Evolutionary conservation across 1,284 basidiomycete genomes (phyloP).

Genomic region (Stereum hirsutum): DNA sequence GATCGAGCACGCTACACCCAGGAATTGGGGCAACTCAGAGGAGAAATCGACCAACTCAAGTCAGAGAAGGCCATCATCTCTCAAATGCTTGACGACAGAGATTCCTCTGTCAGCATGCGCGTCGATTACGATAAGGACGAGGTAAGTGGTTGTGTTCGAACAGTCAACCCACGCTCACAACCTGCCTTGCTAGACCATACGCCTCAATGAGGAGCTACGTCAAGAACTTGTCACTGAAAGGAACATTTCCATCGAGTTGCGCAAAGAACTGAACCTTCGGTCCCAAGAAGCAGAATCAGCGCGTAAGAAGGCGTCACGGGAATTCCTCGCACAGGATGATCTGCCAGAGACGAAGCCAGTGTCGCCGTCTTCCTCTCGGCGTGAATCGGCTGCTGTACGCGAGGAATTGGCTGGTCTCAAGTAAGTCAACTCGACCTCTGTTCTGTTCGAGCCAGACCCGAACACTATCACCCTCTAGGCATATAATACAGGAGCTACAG

Average conservation of each 20-base stretch:
- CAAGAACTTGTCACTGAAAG: slow-evolving; percentile 29
- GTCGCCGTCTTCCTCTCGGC: slow-evolving; percentile 33
- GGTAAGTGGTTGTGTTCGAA: slow-evolving; percentile 19
- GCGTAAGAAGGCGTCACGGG: slow-evolving; percentile 49
- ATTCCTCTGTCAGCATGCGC: too few species aligned
- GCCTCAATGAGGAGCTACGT: slow-evolving; percentile 20
- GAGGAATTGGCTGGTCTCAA: slow-evolving; percentile 74
- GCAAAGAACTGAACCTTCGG: slow-evolving; percentile 34
- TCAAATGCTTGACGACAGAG: slow-evolving; percentile 2
- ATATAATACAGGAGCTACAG: slow-evolving; percentile 83
- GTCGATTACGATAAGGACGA: slow-evolving; percentile 31
- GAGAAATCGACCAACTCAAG: slow-evolving; percentile 32
- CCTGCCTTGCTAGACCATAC: slow-evolving; percentile 1
- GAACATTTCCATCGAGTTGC: slow-evolving; percentile 25
- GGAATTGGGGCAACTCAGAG: slow-evolving; percentile 44
- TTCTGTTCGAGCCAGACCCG: too few species aligned
- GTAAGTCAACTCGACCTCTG: slow-evolving; percentile 34
- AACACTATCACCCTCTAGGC: too few species aligned
- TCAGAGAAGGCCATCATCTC: too few species aligned
- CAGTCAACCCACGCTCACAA: not conserved
- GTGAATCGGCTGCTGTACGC: slow-evolving; percentile 37
- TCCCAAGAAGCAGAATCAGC: slow-evolving; percentile 43
- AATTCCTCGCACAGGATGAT: slow-evolving; percentile 33
- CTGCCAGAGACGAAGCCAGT: slow-evolving; percentile 21
- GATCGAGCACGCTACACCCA: slow-evolving; percentile 40